Base-by-base conservation (phyloP, 148 eudicot genomes). In the Bassia scoparia region DNA sequence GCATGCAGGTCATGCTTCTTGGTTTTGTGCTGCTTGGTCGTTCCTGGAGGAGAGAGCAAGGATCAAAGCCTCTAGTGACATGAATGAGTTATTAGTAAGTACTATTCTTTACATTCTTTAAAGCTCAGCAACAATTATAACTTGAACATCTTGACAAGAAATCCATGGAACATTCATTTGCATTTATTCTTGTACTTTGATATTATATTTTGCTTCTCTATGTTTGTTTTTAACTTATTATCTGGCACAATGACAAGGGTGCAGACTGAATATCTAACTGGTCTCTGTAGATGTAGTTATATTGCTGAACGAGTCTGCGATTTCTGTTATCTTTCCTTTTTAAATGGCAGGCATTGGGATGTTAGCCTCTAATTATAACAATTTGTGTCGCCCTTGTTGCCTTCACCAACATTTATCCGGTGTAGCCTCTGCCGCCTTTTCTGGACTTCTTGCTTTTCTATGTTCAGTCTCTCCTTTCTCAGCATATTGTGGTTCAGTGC, bases 1-100 rank as follows among this genome's bases (percentile, higher is more conserved):
- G 96, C 70, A 81, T 84, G 89, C 98, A 93, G 98, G 97, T 93
- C 74, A 93, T 93, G 98, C 98, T 92, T 86, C 97, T 92, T 78
- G 97, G 97, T 61, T 92, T 92, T 70, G 93, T 92, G 73, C 90
- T 92, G 67, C 88, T 92, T 74, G 97, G 97, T 63, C 97, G 97
- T 62, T 87, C 97, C 68, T 92, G 67, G 97, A 92, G 80, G 95
- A 92, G 80, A 92, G 81, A 79, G 97, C 97, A 27, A 88, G 97
- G 83, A 81, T 92, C 52, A 83, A 83, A 74, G 97, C 95, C 70
- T 92, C 97, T n/a, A 92, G 97, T 71, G 92, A 92, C 78, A 92
- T 92, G 97, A 89, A 89, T 76, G 97, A 92, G 76, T 86, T 92
- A 29, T 77, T 92, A 65, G 97, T 92, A 83, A 87, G 95, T 87